A percentile compares a stretch with the other conserved stretches of the same genome.
phyloP scores from a whole-genome alignment of 2,329 filamentous ascomycete genomes.

The Metarhizium anisopliae region DNA sequence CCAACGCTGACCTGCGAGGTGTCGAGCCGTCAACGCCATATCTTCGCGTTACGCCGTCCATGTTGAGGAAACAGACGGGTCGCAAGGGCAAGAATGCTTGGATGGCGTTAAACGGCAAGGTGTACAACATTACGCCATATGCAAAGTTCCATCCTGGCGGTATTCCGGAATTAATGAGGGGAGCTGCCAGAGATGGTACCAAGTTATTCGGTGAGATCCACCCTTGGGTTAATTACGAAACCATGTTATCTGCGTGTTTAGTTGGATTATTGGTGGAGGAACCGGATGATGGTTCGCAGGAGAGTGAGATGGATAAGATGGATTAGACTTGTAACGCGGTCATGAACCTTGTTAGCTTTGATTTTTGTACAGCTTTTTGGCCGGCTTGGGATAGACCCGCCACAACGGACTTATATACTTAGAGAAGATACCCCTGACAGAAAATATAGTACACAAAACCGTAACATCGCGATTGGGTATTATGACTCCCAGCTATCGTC shows the following conservation, averaged over 20 bases:
- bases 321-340: slow-evolving; percentile 29
- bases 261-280: slow-evolving; percentile 57
- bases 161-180: slow-evolving; percentile 59
- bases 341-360: not conserved
- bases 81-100: slow-evolving; percentile 80
- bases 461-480: not conserved
- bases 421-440: slow-evolving; percentile 6
- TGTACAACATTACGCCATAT: slow-evolving; percentile 92
- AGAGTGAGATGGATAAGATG: slow-evolving; percentile 49
- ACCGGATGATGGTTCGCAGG: slow-evolving; percentile 24
- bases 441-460: not conserved
- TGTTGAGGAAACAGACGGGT: slow-evolving; percentile 71
- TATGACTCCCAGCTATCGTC: slow-evolving; percentile 24
- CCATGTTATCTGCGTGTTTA: slow-evolving; percentile 55
- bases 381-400: not conserved
- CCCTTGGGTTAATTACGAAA: slow-evolving; percentile 65
- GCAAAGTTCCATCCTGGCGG: slow-evolving; percentile 86
- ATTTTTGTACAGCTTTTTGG: not conserved
- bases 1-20: slow-evolving; percentile 58
- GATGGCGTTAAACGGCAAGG: slow-evolving; percentile 80
- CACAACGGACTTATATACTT: not conserved
- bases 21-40: slow-evolving; percentile 41
- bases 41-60: slow-evolving; percentile 71
- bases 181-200: slow-evolving; percentile 53
- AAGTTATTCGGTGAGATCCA: slow-evolving; percentile 58